Percentiles rank a stretch among this genome's conserved stretches.
phyloP scores from a whole-genome alignment of 2,329 filamentous ascomycete species.

The Exophiala sp. region DNA sequence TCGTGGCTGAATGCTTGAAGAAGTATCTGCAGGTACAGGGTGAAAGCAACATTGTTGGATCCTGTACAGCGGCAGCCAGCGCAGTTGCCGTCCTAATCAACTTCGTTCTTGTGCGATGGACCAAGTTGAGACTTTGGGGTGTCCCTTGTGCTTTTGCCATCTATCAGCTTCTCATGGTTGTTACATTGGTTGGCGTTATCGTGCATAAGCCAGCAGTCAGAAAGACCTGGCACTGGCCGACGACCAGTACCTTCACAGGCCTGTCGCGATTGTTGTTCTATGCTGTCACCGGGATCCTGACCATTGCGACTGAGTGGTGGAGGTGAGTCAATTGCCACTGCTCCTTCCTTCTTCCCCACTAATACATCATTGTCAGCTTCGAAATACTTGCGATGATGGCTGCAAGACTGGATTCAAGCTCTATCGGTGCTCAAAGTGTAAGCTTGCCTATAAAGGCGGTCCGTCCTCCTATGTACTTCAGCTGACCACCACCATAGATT shows the following conservation, averaged over 20 bases:
- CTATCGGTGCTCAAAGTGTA: constrained; percentile 19
- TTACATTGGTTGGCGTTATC: constrained; percentile 3
- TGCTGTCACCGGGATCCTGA: constrained; percentile 19
- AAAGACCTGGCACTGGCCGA: constrained; percentile 6
- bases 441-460: not conserved
- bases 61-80: constrained; percentile 3
- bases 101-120: constrained; percentile 10
- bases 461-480: not conserved
- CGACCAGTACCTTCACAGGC: not conserved
- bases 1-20: constrained; percentile 15
- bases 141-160: constrained; percentile 11
- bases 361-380: constrained; percentile 3
- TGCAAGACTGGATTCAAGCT: constrained; percentile 9
- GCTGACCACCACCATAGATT: constrained; percentile 8
- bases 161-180: constrained; percentile 10
- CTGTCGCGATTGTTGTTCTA: constrained; percentile 7
- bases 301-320: constrained; percentile 21
- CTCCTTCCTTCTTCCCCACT: not conserved
- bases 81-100: constrained; percentile 4
- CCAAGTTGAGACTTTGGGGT: constrained; percentile 5
- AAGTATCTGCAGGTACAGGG: constrained; percentile 19
- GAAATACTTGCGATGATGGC: constrained; percentile 21
- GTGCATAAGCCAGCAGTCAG: constrained; percentile 2
- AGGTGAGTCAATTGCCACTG: constrained; percentile 5
- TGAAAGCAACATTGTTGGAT: constrained; percentile 6